Base-by-base conservation (phyloP, 208 protist genomes). In the Acanthamoeba royreba region DNA sequence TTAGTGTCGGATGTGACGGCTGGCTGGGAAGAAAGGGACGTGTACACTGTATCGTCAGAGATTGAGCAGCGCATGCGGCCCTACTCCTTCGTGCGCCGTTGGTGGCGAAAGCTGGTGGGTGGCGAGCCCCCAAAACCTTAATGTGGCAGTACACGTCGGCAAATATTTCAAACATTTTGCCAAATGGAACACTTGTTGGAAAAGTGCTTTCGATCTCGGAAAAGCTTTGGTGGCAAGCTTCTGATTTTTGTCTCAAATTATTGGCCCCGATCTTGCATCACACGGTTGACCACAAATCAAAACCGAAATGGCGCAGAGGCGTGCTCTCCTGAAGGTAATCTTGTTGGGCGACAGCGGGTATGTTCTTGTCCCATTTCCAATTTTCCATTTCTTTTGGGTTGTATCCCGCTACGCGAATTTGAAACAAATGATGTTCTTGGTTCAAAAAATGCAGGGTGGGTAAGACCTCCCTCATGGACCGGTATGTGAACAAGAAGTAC, bases 391-490 rank as follows among this genome's bases (percentile, higher is more conserved):
- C n/a, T n/a, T n/a, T n/a, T n/a, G n/a, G n/a, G n/a, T n/a, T n/a
- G n/a, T n/a, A n/a, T n/a, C n/a, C n/a, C n/a, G n/a, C n/a, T n/a
- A n/a, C 74, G 38, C 25, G 7, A 1, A 31, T 42, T 85, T 85
- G 8, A 9, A 7, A 19, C 25, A n/a, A 25, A 2, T 72, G 61
- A 38, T 7, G 1, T 0, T 31, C 19, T 72, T 72, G 4, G n/a
- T n/a, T n/a, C 22, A 93, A 31, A n/a, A 7, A 61, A 45, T 42
- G n/a, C 25, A 94, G 53, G 15, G 81, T 93, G 38, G 97, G 97
- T 17, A 98, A 98, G 92, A 98, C 97, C 7, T 94, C 89, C 17
- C 93, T 98, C 31, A 97, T 98, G 96, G 97, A 98, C 86, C 96
- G 96, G 66, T 98, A 97, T 92, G 96, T 98, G 25, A 97, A 98